Evolutionary conservation across 768 basidiomycete species (phyloP).

Genomic region (Leccinum uliginosum): DNA sequence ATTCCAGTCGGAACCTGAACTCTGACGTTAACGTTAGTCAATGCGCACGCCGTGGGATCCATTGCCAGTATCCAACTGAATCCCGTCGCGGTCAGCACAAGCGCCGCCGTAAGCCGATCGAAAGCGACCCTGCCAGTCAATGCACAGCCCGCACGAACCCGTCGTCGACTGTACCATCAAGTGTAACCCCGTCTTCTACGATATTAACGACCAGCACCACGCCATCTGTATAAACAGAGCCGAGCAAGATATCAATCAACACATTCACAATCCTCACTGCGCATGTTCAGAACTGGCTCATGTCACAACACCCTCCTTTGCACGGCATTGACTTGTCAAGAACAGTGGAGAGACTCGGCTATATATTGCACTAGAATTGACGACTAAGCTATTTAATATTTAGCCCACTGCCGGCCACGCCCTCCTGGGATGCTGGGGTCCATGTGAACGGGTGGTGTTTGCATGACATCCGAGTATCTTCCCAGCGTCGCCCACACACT

Average conservation of each 20-base stretch:
- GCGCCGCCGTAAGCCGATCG: conserved; percentile 30
- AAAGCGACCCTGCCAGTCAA: conserved; percentile 23
- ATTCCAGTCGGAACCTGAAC: conserved; percentile 6
- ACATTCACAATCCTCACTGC: conserved; percentile 6
- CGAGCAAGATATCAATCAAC: conserved; percentile 3
- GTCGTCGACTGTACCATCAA: conserved; percentile 14
- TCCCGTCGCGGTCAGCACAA: conserved; percentile 47
- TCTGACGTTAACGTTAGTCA: conserved; percentile 34
- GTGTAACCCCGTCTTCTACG: conserved; percentile 17
- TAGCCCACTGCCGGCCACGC: conserved; percentile 8
- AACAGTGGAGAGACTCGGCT: conserved; percentile 16
- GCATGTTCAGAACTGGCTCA: conserved; percentile 8
- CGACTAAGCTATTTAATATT: conserved; percentile 24
- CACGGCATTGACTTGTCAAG: conserved; percentile 11
- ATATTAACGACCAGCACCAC: conserved; percentile 18
- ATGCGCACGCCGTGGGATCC: conserved; percentile 43
- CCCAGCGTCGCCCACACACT: conserved; percentile 3
- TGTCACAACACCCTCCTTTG: conserved; percentile 3
- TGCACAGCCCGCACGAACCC: conserved; percentile 19
- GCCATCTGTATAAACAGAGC: conserved; percentile 16
- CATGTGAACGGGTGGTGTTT: conserved; percentile 14
- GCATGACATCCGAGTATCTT: conserved; percentile 10
- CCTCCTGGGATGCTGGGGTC: conserved; percentile 9
- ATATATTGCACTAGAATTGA: conserved; percentile 22
- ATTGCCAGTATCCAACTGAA: conserved; percentile 47